These are phyloP conservation scores for Pleodorina starrii DNA, from an alignment of 139 green algal genomes.

Conservation along the genomic window DNA sequence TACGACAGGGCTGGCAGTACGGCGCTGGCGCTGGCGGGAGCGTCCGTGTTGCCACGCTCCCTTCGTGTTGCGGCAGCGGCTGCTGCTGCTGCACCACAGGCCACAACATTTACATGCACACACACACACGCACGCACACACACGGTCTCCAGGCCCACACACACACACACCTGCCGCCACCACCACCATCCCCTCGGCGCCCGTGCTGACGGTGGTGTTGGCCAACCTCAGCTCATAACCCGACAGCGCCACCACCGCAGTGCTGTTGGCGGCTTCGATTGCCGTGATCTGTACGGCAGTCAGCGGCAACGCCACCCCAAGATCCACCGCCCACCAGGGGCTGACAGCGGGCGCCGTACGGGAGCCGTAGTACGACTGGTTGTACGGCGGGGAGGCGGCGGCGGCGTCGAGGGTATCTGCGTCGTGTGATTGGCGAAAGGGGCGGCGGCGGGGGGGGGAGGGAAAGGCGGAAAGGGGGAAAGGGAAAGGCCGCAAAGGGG, in stretches of 20 bases:
- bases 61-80: no score
- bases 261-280: neutral
- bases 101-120: no score
- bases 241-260: neutral
- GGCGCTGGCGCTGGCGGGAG: no score
- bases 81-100: no score
- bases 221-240: slow-evolving; percentile 30
- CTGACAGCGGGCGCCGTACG: neutral
- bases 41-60: no score
- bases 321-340: slow-evolving; percentile 41
- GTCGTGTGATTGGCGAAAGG: no score
- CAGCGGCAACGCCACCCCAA: slow-evolving; percentile 17
- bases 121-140: neutral
- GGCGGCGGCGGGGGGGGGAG: no score
- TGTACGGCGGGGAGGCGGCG: neutral
- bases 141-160: no score
- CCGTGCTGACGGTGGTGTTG: neutral
- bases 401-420: no score
- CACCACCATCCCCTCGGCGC: slow-evolving; percentile 16
- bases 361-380: slow-evolving; percentile 1
- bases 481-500: no score
- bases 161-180: neutral
- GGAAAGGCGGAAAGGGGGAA: no score
- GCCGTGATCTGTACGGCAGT: slow-evolving; percentile 17
- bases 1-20: no score